Evolutionary conservation across 345 rosid species (phyloP).

Genomic region (Dovyalis caffra): DNA sequence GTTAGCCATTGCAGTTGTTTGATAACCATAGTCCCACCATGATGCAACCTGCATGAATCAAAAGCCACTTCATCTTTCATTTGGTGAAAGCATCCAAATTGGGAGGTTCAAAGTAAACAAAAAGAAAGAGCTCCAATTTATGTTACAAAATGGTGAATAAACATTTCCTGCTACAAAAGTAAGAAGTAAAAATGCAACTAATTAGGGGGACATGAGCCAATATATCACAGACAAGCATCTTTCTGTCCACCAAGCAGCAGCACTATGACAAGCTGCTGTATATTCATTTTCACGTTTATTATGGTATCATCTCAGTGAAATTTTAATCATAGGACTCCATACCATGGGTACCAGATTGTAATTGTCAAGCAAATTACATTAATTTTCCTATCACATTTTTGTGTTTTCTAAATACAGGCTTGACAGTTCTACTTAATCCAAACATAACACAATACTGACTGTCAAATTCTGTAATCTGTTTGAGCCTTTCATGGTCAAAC

Average conservation of each 20-base stretch:
- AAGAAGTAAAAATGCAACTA: neutral
- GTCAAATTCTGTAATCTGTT: too few species aligned
- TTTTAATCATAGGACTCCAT: too few species aligned
- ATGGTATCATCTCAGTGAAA: too few species aligned
- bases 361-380: neutral
- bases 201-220: neutral
- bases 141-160: neutral
- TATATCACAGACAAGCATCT: neutral
- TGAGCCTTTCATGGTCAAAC: neutral
- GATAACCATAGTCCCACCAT: conserved; percentile 99
- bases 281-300: too few species aligned
- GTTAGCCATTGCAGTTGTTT: conserved; percentile 99
- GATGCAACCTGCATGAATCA: conserved; percentile 77
- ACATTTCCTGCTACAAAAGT: neutral
- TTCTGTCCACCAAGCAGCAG: neutral
- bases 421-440: too few species aligned
- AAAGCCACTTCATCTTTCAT: neutral
- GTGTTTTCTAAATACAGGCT: neutral
- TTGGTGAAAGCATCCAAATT: conserved; percentile 4
- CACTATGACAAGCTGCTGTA: neutral
- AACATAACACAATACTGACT: too few species aligned
- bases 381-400: too few species aligned
- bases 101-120: neutral
- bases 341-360: too few species aligned
- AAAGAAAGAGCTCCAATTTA: neutral